A percentile compares a stretch with the other conserved stretches of the same genome.
Evolutionary conservation across 2,329 filamentous ascomycete species (phyloP).

Genomic region (Penicillium sp.): DNA sequence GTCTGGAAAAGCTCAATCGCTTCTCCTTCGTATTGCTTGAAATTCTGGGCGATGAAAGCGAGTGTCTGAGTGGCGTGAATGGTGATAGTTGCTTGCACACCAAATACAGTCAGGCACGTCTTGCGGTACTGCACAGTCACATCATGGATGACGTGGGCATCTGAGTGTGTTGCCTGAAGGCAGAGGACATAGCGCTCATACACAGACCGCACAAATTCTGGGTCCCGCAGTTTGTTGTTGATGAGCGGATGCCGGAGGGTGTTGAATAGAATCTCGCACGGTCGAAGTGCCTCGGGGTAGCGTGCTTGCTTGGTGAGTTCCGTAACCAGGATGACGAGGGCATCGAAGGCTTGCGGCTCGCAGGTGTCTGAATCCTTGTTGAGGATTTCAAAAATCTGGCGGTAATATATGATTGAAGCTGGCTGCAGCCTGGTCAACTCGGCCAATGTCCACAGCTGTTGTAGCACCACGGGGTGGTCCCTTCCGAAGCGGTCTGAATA

Average conservation of each 20-base stretch:
- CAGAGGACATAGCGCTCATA: constrained; percentile 42
- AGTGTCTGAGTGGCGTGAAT: constrained; percentile 41
- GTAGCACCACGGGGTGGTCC: constrained; percentile 41
- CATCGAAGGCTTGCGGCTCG: constrained; percentile 45
- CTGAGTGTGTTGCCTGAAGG: constrained; percentile 38
- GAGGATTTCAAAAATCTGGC: constrained; percentile 38
- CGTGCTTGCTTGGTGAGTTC: constrained; percentile 44
- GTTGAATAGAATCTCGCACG: constrained; percentile 40
- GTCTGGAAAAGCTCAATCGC: constrained; percentile 42
- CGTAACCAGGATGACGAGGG: constrained; percentile 41
- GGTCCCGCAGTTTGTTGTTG: constrained; percentile 39
- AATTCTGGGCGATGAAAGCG: constrained; percentile 44
- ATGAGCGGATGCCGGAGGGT: constrained; percentile 40
- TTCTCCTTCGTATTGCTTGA: constrained; percentile 39
- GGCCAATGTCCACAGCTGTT: constrained; percentile 42
- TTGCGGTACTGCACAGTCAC: constrained; percentile 40
- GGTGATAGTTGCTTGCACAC: constrained; percentile 41
- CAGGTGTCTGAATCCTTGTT: constrained; percentile 43
- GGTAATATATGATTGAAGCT: constrained; percentile 44
- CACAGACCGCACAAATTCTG: constrained; percentile 36
- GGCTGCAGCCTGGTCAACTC: constrained; percentile 41
- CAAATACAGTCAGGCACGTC: constrained; percentile 41
- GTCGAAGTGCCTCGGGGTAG: constrained; percentile 41
- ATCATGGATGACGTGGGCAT: constrained; percentile 38
- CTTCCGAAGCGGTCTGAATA: constrained; percentile 39